Percentiles rank a stretch among this genome's conserved stretches.
Conservation (phyloP, 2,329 filamentous ascomycete species). For the Sclerotinia minor region DNA sequence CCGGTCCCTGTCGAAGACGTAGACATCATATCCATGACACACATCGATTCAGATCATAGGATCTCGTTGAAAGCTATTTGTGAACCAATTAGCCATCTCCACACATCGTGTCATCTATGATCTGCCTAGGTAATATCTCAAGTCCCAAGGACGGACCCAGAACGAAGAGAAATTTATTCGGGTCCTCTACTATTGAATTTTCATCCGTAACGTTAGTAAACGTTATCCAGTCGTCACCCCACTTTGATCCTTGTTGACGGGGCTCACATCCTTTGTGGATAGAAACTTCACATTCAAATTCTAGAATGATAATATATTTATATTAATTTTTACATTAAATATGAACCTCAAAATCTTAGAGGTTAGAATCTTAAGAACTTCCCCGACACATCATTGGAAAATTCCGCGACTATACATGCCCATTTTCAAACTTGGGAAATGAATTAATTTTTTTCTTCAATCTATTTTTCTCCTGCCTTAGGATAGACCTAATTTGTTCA, state of each 20-base stretch:
- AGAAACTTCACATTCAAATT: neutral
- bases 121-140: neutral
- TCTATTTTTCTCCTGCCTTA: neutral
- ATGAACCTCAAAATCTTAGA: neutral
- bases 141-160: neutral
- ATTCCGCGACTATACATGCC: neutral
- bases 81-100: neutral
- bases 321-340: neutral
- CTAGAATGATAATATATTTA: neutral
- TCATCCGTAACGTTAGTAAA: too few relatives aligned
- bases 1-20: too few relatives aligned
- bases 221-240: neutral
- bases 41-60: neutral
- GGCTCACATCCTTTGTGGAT: neutral
- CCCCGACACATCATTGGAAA: neutral
- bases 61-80: too few relatives aligned
- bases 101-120: neutral
- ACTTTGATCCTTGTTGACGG: conserved; percentile 1
- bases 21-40: neutral
- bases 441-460: too few relatives aligned
- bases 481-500: neutral
- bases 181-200: neutral
- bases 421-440: neutral
- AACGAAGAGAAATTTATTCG: neutral
- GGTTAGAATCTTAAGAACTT: neutral